Base-by-base conservation (phyloP, 1,284 basidiomycete species). In the Phellinidium pouzarii region DNA sequence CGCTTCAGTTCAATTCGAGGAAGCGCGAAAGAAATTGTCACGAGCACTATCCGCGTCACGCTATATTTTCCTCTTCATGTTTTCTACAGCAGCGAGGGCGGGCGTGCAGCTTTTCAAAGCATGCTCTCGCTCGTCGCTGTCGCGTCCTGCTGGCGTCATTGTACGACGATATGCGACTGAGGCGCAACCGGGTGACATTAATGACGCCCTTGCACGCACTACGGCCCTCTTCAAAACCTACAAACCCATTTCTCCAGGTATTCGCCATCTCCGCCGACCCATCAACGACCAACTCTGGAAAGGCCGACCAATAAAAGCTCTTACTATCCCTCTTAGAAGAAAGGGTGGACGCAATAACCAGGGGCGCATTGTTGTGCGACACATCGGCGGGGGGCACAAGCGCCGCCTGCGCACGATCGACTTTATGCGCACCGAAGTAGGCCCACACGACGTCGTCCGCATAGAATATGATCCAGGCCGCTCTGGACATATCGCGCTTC, bases 401-500 rank as follows among this genome's bases (percentile, higher is more conserved):
- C 83, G 86, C 53, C 82, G 96, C 36, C 81, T 97, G 59, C 82
- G 96, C 25, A 75, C 86, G 40, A 74, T 99, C 55, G 96, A 99
- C 70, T 99, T 96, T 65, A 76, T 79, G 71, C 82, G 91, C 47
- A 71, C 70, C 45, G 82, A 86, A 58, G 69, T 79, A 0, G 95
- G 95, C 5, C 74, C 86, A 40, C 90, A 93, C 65, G 85, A 92
- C 59, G 94, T 98, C 41, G 78, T 95, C 12, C 81, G 94, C 41
- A 90, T 99, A 62, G 95, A 99, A 70, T 99, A 97, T 67, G 95
- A 99, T 73, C 95, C 95, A 0, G 90, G 91, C 27, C 79, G 95
- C 47, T 90, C 86, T 41, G 92, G 91, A 3, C 96, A 99, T 68
- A 94, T 99, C 63, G 95, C 95, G 1, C 78, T 99, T 50, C 65